Percentiles rank a stretch among this genome's conserved stretches.
phyloP scores from a whole-genome alignment of 1,284 basidiomycete genomes.

The Trametes versicolor region DNA sequence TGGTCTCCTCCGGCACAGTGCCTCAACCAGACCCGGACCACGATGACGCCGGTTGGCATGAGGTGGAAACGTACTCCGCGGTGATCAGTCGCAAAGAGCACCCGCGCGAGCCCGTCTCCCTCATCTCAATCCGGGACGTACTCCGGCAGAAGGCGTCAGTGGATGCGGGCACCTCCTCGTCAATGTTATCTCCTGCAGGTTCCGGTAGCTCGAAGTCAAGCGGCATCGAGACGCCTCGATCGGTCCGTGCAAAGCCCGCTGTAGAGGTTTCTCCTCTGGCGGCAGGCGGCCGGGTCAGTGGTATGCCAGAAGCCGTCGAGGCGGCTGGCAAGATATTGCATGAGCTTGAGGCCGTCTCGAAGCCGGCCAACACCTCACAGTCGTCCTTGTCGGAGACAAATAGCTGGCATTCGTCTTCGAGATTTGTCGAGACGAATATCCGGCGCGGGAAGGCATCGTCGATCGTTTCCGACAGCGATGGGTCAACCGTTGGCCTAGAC shows the following conservation, averaged over 20 bases:
- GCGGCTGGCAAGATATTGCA: conserved; percentile 59
- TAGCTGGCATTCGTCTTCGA: conserved; percentile 37
- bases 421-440: conserved; percentile 51
- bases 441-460: conserved; percentile 52
- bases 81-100: conserved; percentile 70
- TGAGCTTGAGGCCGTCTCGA: conserved; percentile 52
- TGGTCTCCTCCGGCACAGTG: conserved; percentile 49
- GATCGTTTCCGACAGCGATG: conserved; percentile 51
- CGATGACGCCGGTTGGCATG: conserved; percentile 67
- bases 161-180: conserved; percentile 37
- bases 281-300: conserved; percentile 60
- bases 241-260: conserved; percentile 67
- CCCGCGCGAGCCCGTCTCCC: conserved; percentile 63
- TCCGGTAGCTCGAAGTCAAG: conserved; percentile 20
- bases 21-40: conserved; percentile 64
- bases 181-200: conserved; percentile 11
- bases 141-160: conserved; percentile 58
- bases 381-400: conserved; percentile 38
- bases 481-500: conserved; percentile 47
- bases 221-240: conserved; percentile 46
- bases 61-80: conserved; percentile 66
- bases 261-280: conserved; percentile 62
- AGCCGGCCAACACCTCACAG: conserved; percentile 27
- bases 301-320: conserved; percentile 48
- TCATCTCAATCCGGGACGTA: conserved; percentile 69